Evolutionary conservation across 805 yeast genomes (phyloP), one percentile per base, ranked within the genome.

Genomic region (Pichia kluyveri): DNA sequence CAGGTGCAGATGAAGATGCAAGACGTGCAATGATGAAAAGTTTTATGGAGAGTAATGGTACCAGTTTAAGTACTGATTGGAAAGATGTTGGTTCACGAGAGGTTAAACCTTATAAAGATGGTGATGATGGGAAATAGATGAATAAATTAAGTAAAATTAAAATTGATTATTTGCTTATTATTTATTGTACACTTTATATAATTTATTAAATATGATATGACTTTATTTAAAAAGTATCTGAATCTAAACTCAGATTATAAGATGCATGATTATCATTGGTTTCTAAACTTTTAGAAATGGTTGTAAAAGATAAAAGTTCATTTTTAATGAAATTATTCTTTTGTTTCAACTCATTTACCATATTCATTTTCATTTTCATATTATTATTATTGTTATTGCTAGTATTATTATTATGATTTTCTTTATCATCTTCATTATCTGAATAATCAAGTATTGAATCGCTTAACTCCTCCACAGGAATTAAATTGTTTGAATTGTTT

Each of bases 11-110:
- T 60, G 93, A 85, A 8, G 96, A 93, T 58, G 83, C 95, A 1
- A 72, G 71, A 55, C 72, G 95, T 45, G 99, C 99, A 2, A 93
- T 93, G 98, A 84, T 87, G 95, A 93, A 93, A 68, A 86, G 96
- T 46, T 93, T 77, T 58, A 72, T 79, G n/a, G 96, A 93, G 66
- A 86, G 96, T 56, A 84, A 86, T 57, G 99, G 99, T 19, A 93
- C 99, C 0, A 79, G 95, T 2, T 70, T 93, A 50, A 86, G 95
- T 42, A 93, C 99, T 5, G 86, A 87, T 60, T 93, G 99, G 99
- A 76, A 69, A 11, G 96, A 88, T 51, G 98, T 95, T 2, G 71
- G 77, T 38, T 71, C 75, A 48, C 79, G 78, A 50, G 71, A 63
- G 19, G 84, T 83, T 41, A 84, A 47, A 15, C 51, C 52, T 2